Evolutionary conservation across 2,329 filamentous ascomycete genomes (phyloP), one percentile per base, ranked within the genome.

Genomic region (Fusarium citri): DNA sequence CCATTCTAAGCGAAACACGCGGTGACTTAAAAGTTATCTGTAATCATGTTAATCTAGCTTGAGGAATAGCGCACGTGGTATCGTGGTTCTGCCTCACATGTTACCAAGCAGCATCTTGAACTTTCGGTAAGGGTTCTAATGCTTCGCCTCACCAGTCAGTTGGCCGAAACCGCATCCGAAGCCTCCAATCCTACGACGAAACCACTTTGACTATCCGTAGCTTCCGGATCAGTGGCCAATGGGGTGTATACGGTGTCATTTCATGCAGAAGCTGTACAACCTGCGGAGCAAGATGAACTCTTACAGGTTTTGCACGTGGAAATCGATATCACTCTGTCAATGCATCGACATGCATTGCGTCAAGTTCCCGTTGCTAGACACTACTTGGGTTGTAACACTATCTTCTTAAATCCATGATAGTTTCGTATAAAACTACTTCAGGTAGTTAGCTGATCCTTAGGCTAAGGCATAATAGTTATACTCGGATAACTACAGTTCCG

Each of bases 141-240:
- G 23, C 59, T 46, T 64, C 37, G 22, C 45, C 46, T 50, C 20
- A 8, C 6, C 23, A 28, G 40, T 65, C 23, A 28, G 40, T 65
- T 46, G 40, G 31, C 53, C 26, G 60, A 41, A n/a, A 48, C 18
- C 22, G 31, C 28, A 30, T 46, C 25, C 43, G 34, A 37, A 50
- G 18, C 30, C 37, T 43, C 20, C 28, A 37, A 37, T n/a, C 10
- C 28, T 25, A 20, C 18, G 11, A n/a, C 23, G 20, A 65, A 23
- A 23, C 31, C 48, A 48, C 41, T 12, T 31, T n/a, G 20, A 45
- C 30, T 23, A 26, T 47, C 34, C 20, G 18, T 34, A 41, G 28
- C 41, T 41, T 20, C 16, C 6, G 15, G 34, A 9, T 9, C 8
- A 14, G 28, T 20, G 18, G 11, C 54, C 48, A 48, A 41, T 45